Base-by-base conservation (phyloP, 2,329 filamentous ascomycete species). In the Aspergillus viridinutans region DNA sequence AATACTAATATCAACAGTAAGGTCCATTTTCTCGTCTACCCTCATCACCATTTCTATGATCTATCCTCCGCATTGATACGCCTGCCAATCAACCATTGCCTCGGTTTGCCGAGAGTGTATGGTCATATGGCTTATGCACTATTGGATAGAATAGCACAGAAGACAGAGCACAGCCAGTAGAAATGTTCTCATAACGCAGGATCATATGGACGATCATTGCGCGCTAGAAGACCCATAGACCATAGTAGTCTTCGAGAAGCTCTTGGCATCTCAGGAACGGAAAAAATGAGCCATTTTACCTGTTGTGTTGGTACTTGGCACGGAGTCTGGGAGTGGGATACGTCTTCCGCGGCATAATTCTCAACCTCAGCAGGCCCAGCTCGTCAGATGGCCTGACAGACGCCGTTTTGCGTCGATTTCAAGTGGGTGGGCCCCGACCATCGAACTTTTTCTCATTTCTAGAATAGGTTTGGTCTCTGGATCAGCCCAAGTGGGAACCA, bases 171-270 rank as follows among this genome's bases (percentile, higher is more conserved):
- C 28, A 29, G 28, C 29, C 32, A 14, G 32, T 38, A 4, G 14
- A 38, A 17, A 38, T 38, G 32, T 38, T 7, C 10, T 29, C 14
- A 38, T 17, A 7, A 7, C 14, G 14, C 14, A 38, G 6, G 14
- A 38, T 38, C 32, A 38, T 35, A 17, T 17, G 14, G 32, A 47
- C 43, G 43, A 47, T 47, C 43, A 21, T 20, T 26, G n/a, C n/a
- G 23, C 57, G 28, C 57, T 61, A 61, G 60, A 60, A 59, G 20
- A 25, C 23, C 23, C 53, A 53, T 53, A 53, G 40, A 20, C 23
- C 53, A 53, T 53, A 53, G 40, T 29, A 40, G 52, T 32, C 49
- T 59, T 63, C 58, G 40, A 60, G 59, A 61, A 63, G 32, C 28
- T 47, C 59, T 63, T 60, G 61, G 58, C 57, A 49, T 8, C 21